Evolutionary conservation across 495 filamentous ascomycete species (phyloP).

Genomic region (Pyrenula aspistea): DNA sequence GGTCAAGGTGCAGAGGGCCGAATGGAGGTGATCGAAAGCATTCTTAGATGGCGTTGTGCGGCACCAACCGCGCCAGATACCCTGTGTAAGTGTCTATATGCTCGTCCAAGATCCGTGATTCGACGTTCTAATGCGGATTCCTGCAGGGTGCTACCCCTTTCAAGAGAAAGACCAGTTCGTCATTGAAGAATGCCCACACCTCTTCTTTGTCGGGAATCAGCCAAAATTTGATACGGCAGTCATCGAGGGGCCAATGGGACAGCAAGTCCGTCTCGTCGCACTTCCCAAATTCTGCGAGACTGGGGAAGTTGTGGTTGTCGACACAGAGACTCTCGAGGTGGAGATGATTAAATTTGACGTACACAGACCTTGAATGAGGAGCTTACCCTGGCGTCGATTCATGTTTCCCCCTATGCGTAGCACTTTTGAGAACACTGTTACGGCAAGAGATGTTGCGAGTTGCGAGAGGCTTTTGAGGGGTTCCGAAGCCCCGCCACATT

Average conservation of each 20-base stretch:
- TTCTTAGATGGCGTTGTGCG: conserved; percentile 79
- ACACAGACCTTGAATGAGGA: conserved; percentile 8
- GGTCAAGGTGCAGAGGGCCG: conserved; percentile 42
- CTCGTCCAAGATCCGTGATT: conserved; percentile 1
- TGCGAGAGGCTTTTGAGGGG: too few species aligned
- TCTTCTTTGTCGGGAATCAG: conserved; percentile 86
- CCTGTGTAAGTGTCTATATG: conserved; percentile 52
- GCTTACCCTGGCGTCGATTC: too few species aligned
- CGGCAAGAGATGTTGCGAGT: too few species aligned
- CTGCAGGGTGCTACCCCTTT: conserved; percentile 84
- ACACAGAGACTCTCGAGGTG: conserved; percentile 70
- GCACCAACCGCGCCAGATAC: conserved; percentile 98
- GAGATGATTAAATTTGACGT: conserved; percentile 56
- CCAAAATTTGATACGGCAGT: conserved; percentile 65
- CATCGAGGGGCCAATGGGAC: conserved; percentile 50
- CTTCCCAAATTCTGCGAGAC: conserved; percentile 76
- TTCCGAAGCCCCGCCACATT: too few species aligned
- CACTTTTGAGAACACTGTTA: too few species aligned
- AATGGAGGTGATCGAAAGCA: conserved; percentile 78
- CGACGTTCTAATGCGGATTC: conserved; percentile 3
- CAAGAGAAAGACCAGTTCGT: conserved; percentile 85
- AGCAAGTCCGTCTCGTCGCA: conserved; percentile 61
- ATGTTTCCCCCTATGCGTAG: too few species aligned
- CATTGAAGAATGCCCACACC: conserved; percentile 68
- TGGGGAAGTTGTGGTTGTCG: conserved; percentile 71